Evolutionary conservation across 208 protist species (phyloP), one percentile per base, ranked within the genome.

Genomic region (Trypanosoma boissoni): DNA sequence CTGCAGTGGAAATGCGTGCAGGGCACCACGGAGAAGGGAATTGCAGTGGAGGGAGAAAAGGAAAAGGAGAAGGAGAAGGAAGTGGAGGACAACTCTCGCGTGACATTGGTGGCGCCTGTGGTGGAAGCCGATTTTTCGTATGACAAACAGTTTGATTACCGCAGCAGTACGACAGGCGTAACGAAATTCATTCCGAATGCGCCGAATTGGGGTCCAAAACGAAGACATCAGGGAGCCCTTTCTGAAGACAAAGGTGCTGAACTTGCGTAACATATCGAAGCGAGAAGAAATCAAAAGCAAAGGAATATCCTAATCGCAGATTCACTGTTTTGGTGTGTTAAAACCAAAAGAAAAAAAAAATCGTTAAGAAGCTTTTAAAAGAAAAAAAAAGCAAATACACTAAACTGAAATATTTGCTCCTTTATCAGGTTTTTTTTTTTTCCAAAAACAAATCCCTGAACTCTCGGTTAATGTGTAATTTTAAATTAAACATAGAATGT

Each of bases 111-210:
- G 28, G 37, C 64, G 23, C 74, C 80, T n/a, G 55, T 86, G 28
- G 53, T 53, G 0, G 60, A 52, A n/a, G 83, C 61, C 0, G 75
- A 91, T 64, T 96, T 96, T 52, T 66, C 67, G 16, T 96, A 96
- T 53, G 79, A 86, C 23, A 68, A 58, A 48, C n/a, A 76, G 62
- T 83, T 82, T 70, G 89, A 96, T 66, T 93, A 85, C 51, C 70
- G 89, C 21, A 58, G 84, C 7, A 62, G 77, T n/a, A 79, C 66
- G 10, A 83, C 78, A 0, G 89, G 89, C 2, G 69, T 92, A 24
- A 74, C 74, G 20, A 96, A 96, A 68, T 96, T 93, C 61, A 80
- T 96, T 65, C 86, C 86, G 1, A 96, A 96, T 49, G 89, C 86
- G 8, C 86, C 89, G 2, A 76, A 85, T 3, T 96, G 89, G 89